Evolutionary conservation across 108 stramenopile genomes (phyloP).

Genomic region (Phaeodactylum tricornutum): DNA sequence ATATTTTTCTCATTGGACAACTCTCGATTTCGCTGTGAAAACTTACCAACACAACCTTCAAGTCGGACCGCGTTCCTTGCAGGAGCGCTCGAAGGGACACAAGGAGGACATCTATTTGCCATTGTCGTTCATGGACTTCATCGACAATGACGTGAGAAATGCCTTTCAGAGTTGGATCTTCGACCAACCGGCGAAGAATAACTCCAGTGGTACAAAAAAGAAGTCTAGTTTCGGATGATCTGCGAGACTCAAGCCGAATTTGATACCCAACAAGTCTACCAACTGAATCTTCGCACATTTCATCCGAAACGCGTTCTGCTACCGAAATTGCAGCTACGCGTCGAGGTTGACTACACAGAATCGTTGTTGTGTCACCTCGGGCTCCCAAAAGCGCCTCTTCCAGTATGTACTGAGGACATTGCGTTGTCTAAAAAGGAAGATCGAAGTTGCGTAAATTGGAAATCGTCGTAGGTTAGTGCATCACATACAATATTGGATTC

Average conservation of each 20-base stretch:
- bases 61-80: constrained; percentile 33
- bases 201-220: constrained; percentile 96
- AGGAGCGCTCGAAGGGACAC: constrained; percentile 70
- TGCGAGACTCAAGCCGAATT: constrained; percentile 74
- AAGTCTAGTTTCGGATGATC: constrained; percentile 57
- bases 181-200: constrained; percentile 84
- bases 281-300: constrained; percentile 73
- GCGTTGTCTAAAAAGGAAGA: constrained; percentile 91
- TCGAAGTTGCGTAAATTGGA: constrained; percentile 65
- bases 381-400: constrained; percentile 71
- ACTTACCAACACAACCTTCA: constrained; percentile 70
- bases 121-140: constrained; percentile 88
- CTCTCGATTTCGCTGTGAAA: too few relatives aligned
- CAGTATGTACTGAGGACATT: constrained; percentile 74
- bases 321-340: constrained; percentile 98
- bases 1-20: too few relatives aligned
- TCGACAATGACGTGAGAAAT: constrained; percentile 92
- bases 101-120: constrained; percentile 81
- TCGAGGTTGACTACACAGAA: constrained; percentile 97
- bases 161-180: constrained; percentile 62
- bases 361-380: constrained; percentile 42
- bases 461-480: not conserved
- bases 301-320: constrained; percentile 96
- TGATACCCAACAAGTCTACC: constrained; percentile 83
- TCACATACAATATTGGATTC: not conserved